Base-by-base conservation (phyloP, 768 basidiomycete species). In the Thelephora aurantiotincta region DNA sequence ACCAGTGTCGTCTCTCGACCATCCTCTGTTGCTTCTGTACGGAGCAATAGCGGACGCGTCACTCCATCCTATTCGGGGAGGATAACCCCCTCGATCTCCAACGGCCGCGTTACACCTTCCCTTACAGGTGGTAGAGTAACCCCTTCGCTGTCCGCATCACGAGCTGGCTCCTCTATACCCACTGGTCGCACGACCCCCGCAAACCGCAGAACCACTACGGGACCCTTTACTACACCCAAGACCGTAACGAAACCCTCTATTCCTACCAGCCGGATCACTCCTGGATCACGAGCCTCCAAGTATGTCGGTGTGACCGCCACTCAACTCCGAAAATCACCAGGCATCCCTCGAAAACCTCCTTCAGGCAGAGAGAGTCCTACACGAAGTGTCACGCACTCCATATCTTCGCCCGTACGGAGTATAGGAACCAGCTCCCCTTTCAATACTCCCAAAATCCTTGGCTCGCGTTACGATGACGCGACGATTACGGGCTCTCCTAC, bases 241-340 rank as follows among this genome's bases (percentile, higher is more conserved):
- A 46, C 50, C 30, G 64, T 67, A 46, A 52, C 60, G 26, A 22
- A 41, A 22, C 26, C 26, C 26, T 30, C 26, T 30, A 30, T 30
- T 9, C 26, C 26, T 9, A 30, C 26, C 26, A 41, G 22, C 38
- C 67, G 66, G 50, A 79, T 92, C 49, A 88, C 89, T 2, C 79
- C 78, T 5, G 89, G 89, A 2, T 88, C 88, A 2, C 71, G 90
- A 41, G 89, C 90, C 9, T 82, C 84, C 37, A 85, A 82, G 60
- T 92, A 91, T 59, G 68, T 82, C 30, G 77, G 79, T 13, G 77
- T 91, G 75, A 92, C 87, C 1, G 89, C 89, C 0, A 77, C 82
- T 58, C 85, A 90, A 54, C 72, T 93, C 50, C 46, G 54, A 36
- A 45, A 30, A 30, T 47, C 51, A 19, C 33, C 51, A 5, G 50